Base-by-base conservation (phyloP, 2,329 filamentous ascomycete genomes). In the Scytalidium sp. region DNA sequence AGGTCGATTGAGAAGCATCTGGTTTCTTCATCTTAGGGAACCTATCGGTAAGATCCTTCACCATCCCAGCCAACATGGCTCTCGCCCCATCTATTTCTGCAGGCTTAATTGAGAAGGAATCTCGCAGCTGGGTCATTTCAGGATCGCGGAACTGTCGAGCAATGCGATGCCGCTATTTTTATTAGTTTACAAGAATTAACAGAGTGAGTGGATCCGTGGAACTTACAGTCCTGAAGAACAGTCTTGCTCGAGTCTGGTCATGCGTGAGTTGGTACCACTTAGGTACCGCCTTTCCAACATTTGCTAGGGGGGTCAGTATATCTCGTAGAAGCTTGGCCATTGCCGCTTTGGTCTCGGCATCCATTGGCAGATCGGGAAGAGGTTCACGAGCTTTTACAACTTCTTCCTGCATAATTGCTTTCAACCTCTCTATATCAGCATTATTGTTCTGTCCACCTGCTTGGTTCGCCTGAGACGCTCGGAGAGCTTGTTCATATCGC, bases 61-160 rank as follows among this genome's bases (percentile, higher is more conserved):
- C 70, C 70, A 84, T 83, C 46, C 69, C 73, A 55, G 75, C 70
- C 9, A 83, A 59, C 64, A 83, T 68, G 4, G 59, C 64, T 45
- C 70, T 68, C 23, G 73, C 71, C 21, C 74, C 67, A 22, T 82
- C 76, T 19, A 84, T 61, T 45, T 85, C 81, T 3, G 68, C 58
- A 0, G 67, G 61, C n/a, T 64, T 68, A 17, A 85, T 75, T 20
- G 77, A 80, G 42, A 85, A 79, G 2, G 62, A 64, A 6, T 75
- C 69, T 53, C 74, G 79, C 10, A 75, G 64, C 2, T 66, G 64
- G 2, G 60, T 67, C 69, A 78, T 72, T 43, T 67, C 64, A 1
- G 78, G 73, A 13, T 72, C 73, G 50, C 63, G 59, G 52, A 81
- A 84, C 57, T 85, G 81, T 41, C 71, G 73, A 1, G 72, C 57